phyloP scores from a whole-genome alignment of 352 stramenopile species.

The Globisporangium irregulare region DNA sequence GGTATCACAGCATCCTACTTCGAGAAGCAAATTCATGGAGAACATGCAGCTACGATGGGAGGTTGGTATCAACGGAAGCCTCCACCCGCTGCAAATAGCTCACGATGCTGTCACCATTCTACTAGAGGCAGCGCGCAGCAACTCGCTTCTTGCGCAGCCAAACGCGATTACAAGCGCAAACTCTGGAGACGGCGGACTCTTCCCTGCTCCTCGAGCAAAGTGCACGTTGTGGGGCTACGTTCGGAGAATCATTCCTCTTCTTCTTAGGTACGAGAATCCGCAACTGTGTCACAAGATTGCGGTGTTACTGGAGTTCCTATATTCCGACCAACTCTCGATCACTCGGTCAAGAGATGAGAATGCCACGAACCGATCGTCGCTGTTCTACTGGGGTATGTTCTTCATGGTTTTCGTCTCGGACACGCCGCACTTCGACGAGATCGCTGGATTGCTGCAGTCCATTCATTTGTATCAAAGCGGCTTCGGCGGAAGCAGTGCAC shows the following conservation, averaged over 20 bases:
- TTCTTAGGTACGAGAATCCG: constrained; percentile 42
- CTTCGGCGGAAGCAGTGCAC: constrained; percentile 53
- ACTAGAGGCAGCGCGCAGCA: constrained; percentile 60
- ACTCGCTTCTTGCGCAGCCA: constrained; percentile 34
- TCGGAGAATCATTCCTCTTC: constrained; percentile 47
- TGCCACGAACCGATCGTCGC: constrained; percentile 30
- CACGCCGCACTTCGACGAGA: constrained; percentile 46
- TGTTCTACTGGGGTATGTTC: constrained; percentile 72
- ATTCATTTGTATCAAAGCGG: constrained; percentile 58
- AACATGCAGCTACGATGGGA: constrained; percentile 80
- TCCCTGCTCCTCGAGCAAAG: constrained; percentile 55
- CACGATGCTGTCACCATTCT: constrained; percentile 70
- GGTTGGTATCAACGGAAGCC: constrained; percentile 45
- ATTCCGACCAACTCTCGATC: constrained; percentile 27
- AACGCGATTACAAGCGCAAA: constrained; percentile 13
- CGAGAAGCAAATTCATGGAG: constrained; percentile 48
- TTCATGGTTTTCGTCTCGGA: constrained; percentile 69
- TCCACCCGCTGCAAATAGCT: constrained; percentile 54
- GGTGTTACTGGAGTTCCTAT: constrained; percentile 68
- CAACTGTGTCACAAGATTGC: constrained; percentile 54
- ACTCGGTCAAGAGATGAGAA: constrained; percentile 27
- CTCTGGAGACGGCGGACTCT: constrained; percentile 30
- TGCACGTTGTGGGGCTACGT: constrained; percentile 44
- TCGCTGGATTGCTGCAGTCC: constrained; percentile 63
- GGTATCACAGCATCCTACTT: constrained; percentile 26